Base-by-base conservation (phyloP, 73 alveolate species). In the Paramecium sonneborni region DNA sequence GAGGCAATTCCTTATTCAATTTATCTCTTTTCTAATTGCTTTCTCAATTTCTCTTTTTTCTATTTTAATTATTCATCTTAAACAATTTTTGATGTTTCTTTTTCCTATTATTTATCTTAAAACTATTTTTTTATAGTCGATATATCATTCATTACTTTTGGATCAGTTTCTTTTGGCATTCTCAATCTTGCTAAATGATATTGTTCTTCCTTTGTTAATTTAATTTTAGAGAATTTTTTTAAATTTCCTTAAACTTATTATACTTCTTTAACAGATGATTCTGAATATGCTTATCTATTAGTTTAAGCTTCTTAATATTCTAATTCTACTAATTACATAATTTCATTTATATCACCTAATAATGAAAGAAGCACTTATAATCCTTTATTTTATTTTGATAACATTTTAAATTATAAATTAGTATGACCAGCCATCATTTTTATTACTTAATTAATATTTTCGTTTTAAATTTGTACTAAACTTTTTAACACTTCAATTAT, bases 161-260 rank as follows among this genome's bases (percentile, higher is more conserved):
- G 87, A 74, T 74, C 68, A 30, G 87, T 43, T 35, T 74, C 58
- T 18, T 38, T 74, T 12, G 55, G 55, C 56, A 74, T 74, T 74
- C 87, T 74, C 39, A 74, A 74, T 35, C 87, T 74, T 9, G 87
- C 87, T 12, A 74, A 35, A 74, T 74, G 87, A 74, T 74, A 74
- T 74, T 74, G 14, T 74, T 74, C 87, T n/a, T 74, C 87, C 6
- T 74, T 74, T 3, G 87, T 74, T 10, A 74, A n/a, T 74, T 74
- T 74, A 18, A 74, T 32, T 74, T 74, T 74, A 0, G 87, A 35
- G 24, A 32, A 74, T 74, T 74, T 74, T 67, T 74, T 74, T 74
- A 74, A 34, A 21, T 28, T 32, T 0, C 87, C 46, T 10, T 74
- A 74, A 11, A 74, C 87, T 35, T 74, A 24, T 74, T 74, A 8